Conservation (phyloP, 768 basidiomycete species). For the Boletus fagicola region DNA sequence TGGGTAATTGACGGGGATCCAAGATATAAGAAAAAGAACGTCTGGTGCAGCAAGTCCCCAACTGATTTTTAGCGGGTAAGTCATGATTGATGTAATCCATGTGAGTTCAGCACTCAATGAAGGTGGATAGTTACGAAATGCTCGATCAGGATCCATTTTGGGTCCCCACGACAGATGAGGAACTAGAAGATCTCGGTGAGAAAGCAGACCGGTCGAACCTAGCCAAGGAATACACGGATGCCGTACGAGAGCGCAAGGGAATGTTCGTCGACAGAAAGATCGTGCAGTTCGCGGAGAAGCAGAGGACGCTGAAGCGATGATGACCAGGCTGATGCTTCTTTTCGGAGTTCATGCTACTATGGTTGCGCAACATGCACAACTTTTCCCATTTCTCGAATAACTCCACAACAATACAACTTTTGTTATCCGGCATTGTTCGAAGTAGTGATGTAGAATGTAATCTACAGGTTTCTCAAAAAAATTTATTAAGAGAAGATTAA, state of each 20-base stretch:
- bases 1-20: conserved; percentile 7
- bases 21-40: conserved; percentile 94
- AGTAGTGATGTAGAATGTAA: background rate
- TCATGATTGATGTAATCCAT: conserved; percentile 1
- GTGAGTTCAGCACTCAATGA: conserved; percentile 15
- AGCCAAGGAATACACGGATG: conserved; percentile 92
- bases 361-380: background rate
- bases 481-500: background rate
- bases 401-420: background rate
- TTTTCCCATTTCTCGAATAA: background rate
- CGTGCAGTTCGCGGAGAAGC: conserved; percentile 95
- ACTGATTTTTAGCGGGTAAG: conserved; percentile 91
- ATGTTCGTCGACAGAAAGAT: conserved; percentile 95
- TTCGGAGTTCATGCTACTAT: no score
- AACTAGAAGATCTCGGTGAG: conserved; percentile 94
- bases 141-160: conserved; percentile 95
- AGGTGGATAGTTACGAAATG: conserved; percentile 72
- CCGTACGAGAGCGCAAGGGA: conserved; percentile 87
- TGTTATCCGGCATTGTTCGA: background rate
- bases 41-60: conserved; percentile 98
- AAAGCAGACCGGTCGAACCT: conserved; percentile 92
- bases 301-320: conserved; percentile 77
- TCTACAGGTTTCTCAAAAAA: no score
- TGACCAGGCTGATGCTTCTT: background rate
- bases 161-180: conserved; percentile 97